Conservation (phyloP, 2,329 filamentous ascomycete genomes). For the Trichoderma pleuroti region DNA sequence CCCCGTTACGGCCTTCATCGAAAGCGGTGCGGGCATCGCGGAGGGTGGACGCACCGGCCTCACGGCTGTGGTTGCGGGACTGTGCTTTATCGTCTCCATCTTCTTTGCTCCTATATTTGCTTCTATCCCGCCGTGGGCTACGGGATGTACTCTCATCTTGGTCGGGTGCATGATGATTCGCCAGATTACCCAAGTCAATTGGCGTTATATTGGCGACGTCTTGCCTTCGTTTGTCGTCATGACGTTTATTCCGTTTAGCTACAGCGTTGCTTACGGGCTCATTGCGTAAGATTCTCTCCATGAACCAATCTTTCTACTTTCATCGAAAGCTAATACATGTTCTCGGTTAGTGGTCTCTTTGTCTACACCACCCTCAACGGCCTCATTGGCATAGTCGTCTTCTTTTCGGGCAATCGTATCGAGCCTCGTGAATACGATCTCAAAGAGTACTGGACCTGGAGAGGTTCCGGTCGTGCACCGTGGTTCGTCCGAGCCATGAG, state of each 20-base stretch:
- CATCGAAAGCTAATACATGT: background rate
- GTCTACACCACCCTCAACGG: slow-evolving; percentile 49
- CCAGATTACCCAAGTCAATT: slow-evolving; percentile 71
- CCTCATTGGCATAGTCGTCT: slow-evolving; percentile 45
- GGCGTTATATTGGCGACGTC: slow-evolving; percentile 71
- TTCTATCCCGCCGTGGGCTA: slow-evolving; percentile 74
- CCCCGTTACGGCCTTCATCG: slow-evolving; percentile 71
- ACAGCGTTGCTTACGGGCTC: slow-evolving; percentile 73
- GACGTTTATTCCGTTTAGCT: slow-evolving; percentile 72
- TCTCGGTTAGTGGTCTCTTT: slow-evolving; percentile 47
- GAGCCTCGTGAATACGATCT: slow-evolving; percentile 51
- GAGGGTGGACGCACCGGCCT: slow-evolving; percentile 72
- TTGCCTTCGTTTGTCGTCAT: slow-evolving; percentile 74
- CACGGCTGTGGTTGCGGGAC: slow-evolving; percentile 64
- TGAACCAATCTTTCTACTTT: background rate
- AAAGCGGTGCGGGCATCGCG: slow-evolving; percentile 71
- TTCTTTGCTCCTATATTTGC: slow-evolving; percentile 77
- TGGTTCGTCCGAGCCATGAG: slow-evolving; percentile 44
- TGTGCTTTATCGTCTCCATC: slow-evolving; percentile 67
- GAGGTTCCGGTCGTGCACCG: slow-evolving; percentile 44
- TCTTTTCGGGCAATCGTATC: slow-evolving; percentile 40
- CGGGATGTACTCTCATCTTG: slow-evolving; percentile 68
- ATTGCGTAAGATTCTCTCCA: slow-evolving; percentile 55
- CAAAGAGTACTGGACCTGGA: slow-evolving; percentile 56
- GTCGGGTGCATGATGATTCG: slow-evolving; percentile 76